Base-by-base conservation (phyloP, 495 filamentous ascomycete genomes). In the Lasiosphaeria hispida region DNA sequence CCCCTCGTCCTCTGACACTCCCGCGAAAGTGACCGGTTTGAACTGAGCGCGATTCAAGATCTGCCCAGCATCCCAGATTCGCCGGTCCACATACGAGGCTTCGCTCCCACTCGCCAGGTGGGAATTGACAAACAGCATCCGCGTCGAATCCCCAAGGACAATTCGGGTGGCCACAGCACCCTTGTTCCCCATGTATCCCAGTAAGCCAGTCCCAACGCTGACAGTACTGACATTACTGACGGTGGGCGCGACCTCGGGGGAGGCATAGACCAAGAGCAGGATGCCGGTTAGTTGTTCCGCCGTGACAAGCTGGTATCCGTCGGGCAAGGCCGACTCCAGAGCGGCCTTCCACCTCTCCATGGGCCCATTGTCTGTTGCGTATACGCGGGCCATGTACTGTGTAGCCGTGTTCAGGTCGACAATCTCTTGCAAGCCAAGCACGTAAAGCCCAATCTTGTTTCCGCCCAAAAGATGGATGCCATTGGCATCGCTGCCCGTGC, bases 101-200 rank as follows among this genome's bases (percentile, higher is more conserved):
- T 95, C 92, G 0, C 83, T 81, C 5, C 96, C 93, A 13, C 92
- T 92, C 34, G 90, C 87, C 10, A 99, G 77, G 72, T 99, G 95
- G 53, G 80, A 90, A 70, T 97, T 96, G 44, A 97, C 79, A 63
- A 99, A 95, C 19, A 92, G 84, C 13, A 97, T 67, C 34, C 88
- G 81, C 1, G 96, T 96, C 0, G 92, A 91, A 63, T 97, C 93
- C 3, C 95, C 95, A 13, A 99, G 75, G 0, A 97, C 74, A 17
- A 99, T 73, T 38, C 95, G 85, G 39, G 89, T 87, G 10, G 84
- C 83, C 7, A 93, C 87, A 11, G 87, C 92, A 1, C 95, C 95
- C 72, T 99, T 99, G 66, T 99, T 99, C 5, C 94, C 95, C 79
- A 96, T 84, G 59, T 95, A 96, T 0, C 94, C 93, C 71, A 93